Base-by-base conservation (phyloP, 306 rosid species). In the Sphenostylis stenocarpa region DNA sequence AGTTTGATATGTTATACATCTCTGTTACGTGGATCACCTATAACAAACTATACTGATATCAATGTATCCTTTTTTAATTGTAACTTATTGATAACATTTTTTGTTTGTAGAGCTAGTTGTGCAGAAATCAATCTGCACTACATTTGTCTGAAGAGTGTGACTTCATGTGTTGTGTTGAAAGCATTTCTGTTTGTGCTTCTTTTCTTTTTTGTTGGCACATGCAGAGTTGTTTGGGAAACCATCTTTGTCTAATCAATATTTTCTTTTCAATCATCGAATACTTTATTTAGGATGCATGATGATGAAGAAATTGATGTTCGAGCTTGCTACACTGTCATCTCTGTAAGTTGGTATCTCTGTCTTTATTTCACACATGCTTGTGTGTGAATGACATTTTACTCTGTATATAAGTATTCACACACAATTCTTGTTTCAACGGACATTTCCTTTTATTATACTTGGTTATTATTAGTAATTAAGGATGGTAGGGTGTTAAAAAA, bases 321-420 rank as follows among this genome's bases (percentile, higher is more conserved):
- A 56, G 97, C 97, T 72, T 89, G 93, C 90, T 94, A 94, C 88
- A 94, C 97, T 81, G 97, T 97, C 56, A 88, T 94, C 77, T 92
- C 98, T 80, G 98, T 92, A 85, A 86, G 95, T 88, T 82, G 33
- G 41, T 56, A 55, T 69, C 45, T 26, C 5, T 75, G 47, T 17
- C 36, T 52, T 66, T 62, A 6, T 76, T 29, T 52, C 29, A 31
- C 39, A 49, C 47, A 16, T 68, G 51, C 65, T 47, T 78, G 68
- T 41, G 21, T 53, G 28, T 23, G 51, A 66, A 31, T 16, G 68
- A 17, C n/a, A 31, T 61, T 53, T 31, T 76, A 43, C 73, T 84
- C 45, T 65, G 61, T 60, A 56, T 73, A 56, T 79, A 75, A 81
- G 12, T 66, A 31, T 64, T n/a, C 26, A 19, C 44, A 52, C 47